These are phyloP conservation scores for Colletotrichum salicis DNA, from an alignment of 2,329 filamentous ascomycete genomes.

Conservation along the genomic window DNA sequence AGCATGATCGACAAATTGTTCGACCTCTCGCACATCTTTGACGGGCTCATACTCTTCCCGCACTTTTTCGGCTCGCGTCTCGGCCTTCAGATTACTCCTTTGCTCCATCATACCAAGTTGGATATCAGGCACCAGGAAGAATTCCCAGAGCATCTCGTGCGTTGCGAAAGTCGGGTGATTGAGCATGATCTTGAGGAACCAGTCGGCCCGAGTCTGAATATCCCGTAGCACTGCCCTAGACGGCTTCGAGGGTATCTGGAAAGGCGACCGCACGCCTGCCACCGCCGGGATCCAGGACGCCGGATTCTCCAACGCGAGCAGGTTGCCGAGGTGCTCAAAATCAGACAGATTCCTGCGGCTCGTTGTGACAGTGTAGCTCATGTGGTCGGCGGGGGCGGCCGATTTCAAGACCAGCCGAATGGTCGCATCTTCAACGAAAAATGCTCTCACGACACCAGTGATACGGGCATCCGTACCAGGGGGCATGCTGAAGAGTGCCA, in stretches of 20 bases:
- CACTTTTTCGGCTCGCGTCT: slow-evolving; percentile 83
- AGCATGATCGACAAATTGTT: slow-evolving; percentile 91
- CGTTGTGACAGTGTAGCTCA: slow-evolving; percentile 93
- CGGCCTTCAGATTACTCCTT: slow-evolving; percentile 86
- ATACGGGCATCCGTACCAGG: slow-evolving; percentile 81
- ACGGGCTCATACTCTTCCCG: slow-evolving; percentile 89
- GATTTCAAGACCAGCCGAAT: slow-evolving; percentile 95
- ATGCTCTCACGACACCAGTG: slow-evolving; percentile 92
- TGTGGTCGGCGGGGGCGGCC: slow-evolving; percentile 82
- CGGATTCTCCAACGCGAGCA: slow-evolving; percentile 88
- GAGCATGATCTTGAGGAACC: slow-evolving; percentile 87
- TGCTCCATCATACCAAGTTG: slow-evolving; percentile 91
- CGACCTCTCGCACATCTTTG: slow-evolving; percentile 85
- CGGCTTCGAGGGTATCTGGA: slow-evolving; percentile 92
- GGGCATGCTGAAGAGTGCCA: slow-evolving; percentile 82
- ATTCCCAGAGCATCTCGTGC: slow-evolving; percentile 98
- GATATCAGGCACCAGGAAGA: slow-evolving; percentile 95
- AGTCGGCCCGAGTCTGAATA: slow-evolving; percentile 86
- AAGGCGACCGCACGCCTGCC: slow-evolving; percentile 82
- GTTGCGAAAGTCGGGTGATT: slow-evolving; percentile 92
- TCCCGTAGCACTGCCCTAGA: slow-evolving; percentile 88
- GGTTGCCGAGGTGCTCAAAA: slow-evolving; percentile 88
- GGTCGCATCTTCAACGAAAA: slow-evolving; percentile 96
- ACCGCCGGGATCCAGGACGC: slow-evolving; percentile 93
- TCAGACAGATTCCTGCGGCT: slow-evolving; percentile 88